Conservation (phyloP, 176 grass and related monocot genomes). For the Musa itinerans region DNA sequence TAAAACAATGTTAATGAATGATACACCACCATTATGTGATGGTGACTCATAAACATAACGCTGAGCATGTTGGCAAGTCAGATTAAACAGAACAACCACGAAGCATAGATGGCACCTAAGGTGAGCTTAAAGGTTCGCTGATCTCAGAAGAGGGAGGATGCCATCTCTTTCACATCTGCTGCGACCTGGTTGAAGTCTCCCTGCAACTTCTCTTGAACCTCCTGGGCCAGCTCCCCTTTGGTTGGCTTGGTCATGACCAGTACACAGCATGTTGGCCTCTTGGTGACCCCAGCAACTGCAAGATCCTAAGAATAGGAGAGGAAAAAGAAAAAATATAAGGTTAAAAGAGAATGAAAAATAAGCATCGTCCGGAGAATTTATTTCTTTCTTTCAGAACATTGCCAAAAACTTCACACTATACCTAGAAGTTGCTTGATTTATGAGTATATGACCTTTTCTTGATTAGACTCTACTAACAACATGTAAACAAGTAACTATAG, state of each 20-base stretch:
- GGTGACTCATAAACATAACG: too few relatives aligned
- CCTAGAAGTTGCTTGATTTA: too few relatives aligned
- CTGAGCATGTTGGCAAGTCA: too few relatives aligned
- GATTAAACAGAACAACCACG: too few relatives aligned
- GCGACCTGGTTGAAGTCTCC: constrained; percentile 49
- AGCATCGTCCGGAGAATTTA: too few relatives aligned
- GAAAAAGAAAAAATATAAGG: background rate
- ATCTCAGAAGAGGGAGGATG: constrained; percentile 57
- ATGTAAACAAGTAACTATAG: too few relatives aligned
- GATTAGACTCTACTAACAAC: too few relatives aligned
- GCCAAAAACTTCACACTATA: too few relatives aligned
- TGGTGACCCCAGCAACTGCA: constrained; percentile 60
- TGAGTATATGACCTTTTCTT: too few relatives aligned
- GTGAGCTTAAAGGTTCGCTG: background rate
- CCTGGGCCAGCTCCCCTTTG: constrained; percentile 46
- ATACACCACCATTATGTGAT: too few relatives aligned
- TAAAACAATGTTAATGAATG: too few relatives aligned
- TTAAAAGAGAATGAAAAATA: background rate
- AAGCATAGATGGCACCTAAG: background rate
- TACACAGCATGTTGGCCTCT: constrained; percentile 82
- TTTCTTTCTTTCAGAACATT: too few relatives aligned
- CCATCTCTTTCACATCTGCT: constrained; percentile 43
- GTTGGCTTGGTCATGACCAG: constrained; percentile 54
- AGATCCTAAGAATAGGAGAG: constrained; percentile 40
- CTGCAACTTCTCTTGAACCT: constrained; percentile 64